These are phyloP conservation scores for Trichosporon coremiiforme DNA, from an alignment of 1,284 basidiomycete species.

Conservation along the genomic window DNA sequence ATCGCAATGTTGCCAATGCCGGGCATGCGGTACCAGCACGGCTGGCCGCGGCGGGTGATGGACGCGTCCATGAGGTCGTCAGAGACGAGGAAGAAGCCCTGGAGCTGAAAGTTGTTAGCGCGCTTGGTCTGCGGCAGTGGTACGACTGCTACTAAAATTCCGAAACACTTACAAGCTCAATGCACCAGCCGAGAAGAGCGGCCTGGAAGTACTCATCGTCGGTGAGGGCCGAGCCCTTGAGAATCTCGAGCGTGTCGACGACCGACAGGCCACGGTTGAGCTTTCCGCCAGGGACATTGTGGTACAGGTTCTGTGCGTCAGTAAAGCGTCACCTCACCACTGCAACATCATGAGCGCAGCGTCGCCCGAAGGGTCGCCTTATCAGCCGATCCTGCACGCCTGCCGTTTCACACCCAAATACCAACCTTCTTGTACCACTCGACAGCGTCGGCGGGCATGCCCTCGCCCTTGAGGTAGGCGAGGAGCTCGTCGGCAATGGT, in stretches of 20 bases:
- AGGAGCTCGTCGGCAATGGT: slow-evolving; percentile 63
- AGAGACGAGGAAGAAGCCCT: slow-evolving; percentile 96
- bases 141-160: too few relatives aligned
- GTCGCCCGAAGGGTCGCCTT: not conserved
- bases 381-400: not conserved
- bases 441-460: slow-evolving; percentile 78
- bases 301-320: slow-evolving; percentile 72
- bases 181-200: slow-evolving; percentile 91
- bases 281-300: slow-evolving; percentile 96
- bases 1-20: slow-evolving; percentile 84
- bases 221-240: slow-evolving; percentile 65
- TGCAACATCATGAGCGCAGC: too few relatives aligned
- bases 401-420: slow-evolving; percentile 20
- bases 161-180: slow-evolving; percentile 80
- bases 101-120: slow-evolving; percentile 64
- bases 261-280: slow-evolving; percentile 95
- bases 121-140: too few relatives aligned
- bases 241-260: slow-evolving; percentile 87
- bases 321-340: not conserved
- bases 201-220: slow-evolving; percentile 88
- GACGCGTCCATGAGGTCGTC: slow-evolving; percentile 97
- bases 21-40: slow-evolving; percentile 88
- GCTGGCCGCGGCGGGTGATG: slow-evolving; percentile 92
- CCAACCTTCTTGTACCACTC: slow-evolving; percentile 77
- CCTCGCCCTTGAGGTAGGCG: slow-evolving; percentile 65